Evolutionary conservation across 345 rosid genomes (phyloP).

Genomic region (Rhizophora mangle): DNA sequence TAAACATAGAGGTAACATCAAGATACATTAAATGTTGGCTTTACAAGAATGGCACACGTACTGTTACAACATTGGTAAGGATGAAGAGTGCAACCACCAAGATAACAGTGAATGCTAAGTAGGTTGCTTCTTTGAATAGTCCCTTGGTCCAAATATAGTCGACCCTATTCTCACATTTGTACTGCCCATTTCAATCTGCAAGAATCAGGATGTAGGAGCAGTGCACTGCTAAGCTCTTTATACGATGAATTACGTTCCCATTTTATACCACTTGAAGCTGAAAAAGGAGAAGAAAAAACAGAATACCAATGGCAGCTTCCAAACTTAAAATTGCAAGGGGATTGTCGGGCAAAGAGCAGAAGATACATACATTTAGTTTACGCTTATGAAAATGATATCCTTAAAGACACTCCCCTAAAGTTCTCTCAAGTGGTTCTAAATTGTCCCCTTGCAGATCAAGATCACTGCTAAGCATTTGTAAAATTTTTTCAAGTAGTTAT

Average conservation of each 20-base stretch:
- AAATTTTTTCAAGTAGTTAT: too few species aligned
- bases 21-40: too few species aligned
- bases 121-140: constrained; percentile 46
- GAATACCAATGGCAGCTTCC: too few species aligned
- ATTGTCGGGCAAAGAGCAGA: too few species aligned
- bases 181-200: constrained; percentile 93
- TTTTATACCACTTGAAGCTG: too few species aligned
- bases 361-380: background rate
- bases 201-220: constrained; percentile 4
- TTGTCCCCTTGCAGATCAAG: background rate
- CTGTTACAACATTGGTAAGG: background rate
- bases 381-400: background rate
- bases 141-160: constrained; percentile 86
- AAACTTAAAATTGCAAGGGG: too few species aligned
- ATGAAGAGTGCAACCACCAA: background rate
- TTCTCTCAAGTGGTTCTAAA: background rate
- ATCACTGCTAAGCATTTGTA: background rate
- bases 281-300: too few species aligned
- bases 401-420: too few species aligned
- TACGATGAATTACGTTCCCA: background rate
- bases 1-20: too few species aligned
- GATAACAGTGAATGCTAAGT: background rate
- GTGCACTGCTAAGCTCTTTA: background rate
- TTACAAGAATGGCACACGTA: background rate
- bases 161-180: constrained; percentile 90